Evolutionary conservation across 2,329 filamentous ascomycete species (phyloP).

Genomic region (Diaporthe longicolla): DNA sequence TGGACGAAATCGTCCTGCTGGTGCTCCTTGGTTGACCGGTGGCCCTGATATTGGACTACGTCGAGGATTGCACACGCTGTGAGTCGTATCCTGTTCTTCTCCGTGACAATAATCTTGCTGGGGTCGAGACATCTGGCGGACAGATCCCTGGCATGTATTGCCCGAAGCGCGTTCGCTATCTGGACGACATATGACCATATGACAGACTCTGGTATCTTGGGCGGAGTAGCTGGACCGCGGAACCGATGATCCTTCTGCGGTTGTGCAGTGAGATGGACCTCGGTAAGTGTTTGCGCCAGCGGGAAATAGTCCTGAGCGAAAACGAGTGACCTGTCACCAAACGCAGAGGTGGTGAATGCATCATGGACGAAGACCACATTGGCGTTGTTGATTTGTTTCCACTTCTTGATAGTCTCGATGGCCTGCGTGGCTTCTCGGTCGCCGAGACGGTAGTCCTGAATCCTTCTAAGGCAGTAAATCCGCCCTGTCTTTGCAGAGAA

Average conservation of each 20-base stretch:
- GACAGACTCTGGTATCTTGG: conserved; percentile 76
- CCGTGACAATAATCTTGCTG: conserved; percentile 90
- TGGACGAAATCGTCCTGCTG: conserved; percentile 91
- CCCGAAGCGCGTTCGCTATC: conserved; percentile 87
- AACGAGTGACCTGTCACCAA: conserved; percentile 94
- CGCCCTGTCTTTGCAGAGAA: conserved; percentile 89
- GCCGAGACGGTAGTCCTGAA: conserved; percentile 90
- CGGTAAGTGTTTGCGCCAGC: conserved; percentile 88
- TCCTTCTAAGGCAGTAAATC: conserved; percentile 86
- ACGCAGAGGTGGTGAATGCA: conserved; percentile 92
- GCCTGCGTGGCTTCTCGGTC: conserved; percentile 78
- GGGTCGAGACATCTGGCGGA: conserved; percentile 89
- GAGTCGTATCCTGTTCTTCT: conserved; percentile 89
- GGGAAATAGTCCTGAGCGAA: conserved; percentile 96
- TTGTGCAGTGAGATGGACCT: conserved; percentile 77
- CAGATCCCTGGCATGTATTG: conserved; percentile 84
- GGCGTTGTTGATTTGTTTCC: conserved; percentile 87
- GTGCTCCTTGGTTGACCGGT: conserved; percentile 78
- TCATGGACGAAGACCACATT: conserved; percentile 90
- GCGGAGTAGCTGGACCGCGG: conserved; percentile 51
- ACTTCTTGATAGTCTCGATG: conserved; percentile 87
- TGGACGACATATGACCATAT: conserved; percentile 96
- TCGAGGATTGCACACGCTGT: conserved; percentile 92
- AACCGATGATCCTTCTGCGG: conserved; percentile 56
- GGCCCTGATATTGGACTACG: conserved; percentile 84